Evolutionary conservation across 192 early-diverging fungal genomes (phyloP).

Genomic region (Backusella liffmaniae): DNA sequence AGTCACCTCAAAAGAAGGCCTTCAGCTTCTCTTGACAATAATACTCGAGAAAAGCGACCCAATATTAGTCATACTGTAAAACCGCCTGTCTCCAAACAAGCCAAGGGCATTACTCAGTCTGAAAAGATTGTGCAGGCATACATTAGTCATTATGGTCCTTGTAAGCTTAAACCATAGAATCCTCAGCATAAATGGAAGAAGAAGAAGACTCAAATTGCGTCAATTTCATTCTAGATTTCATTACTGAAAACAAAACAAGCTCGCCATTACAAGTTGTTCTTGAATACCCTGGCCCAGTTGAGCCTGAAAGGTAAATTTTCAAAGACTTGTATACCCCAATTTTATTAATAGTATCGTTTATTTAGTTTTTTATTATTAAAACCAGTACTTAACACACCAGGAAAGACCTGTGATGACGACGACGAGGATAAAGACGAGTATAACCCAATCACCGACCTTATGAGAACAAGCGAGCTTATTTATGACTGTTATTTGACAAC

Average conservation of each 20-base stretch:
- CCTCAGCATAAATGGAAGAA: not conserved
- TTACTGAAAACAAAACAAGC: not conserved
- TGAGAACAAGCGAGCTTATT: conserved; percentile 65
- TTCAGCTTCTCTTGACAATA: not conserved
- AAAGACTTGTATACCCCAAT: not conserved
- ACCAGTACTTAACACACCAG: conserved; percentile 36
- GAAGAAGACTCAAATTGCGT: not conserved
- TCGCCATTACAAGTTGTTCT: not conserved
- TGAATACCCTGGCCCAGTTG: conserved; percentile 10
- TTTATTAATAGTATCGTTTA: not conserved
- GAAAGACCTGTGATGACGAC: conserved; percentile 35
- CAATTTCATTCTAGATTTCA: not conserved
- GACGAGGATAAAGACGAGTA: conserved; percentile 71
- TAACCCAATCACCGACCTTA: conserved; percentile 77
- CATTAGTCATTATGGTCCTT: conserved; percentile 41
- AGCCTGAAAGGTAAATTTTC: conserved; percentile 7
- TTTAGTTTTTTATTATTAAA: conserved; percentile 45
- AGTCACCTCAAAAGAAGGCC: not conserved
- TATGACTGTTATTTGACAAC: conserved; percentile 58
- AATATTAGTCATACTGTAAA: not conserved
- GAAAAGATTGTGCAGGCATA: conserved; percentile 44
- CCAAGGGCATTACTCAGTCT: conserved; percentile 42
- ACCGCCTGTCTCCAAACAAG: not conserved
- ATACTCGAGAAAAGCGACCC: conserved; percentile 11
- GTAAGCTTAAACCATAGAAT: conserved; percentile 28